Evolutionary conservation across 352 stramenopile genomes (phyloP).

Genomic region (Pythium apleroticum): DNA sequence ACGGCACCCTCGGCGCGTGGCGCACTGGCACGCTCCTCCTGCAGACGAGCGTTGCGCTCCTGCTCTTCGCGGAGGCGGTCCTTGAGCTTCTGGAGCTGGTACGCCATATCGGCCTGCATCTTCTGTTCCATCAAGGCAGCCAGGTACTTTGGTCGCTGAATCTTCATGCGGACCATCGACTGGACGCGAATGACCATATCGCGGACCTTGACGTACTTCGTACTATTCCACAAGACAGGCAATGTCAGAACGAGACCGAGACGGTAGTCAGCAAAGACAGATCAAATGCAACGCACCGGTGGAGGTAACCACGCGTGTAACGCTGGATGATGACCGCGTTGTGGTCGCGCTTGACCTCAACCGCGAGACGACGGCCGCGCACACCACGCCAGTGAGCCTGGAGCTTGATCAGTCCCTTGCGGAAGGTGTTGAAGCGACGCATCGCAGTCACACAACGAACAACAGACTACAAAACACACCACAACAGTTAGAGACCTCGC

Average conservation of each 20-base stretch:
- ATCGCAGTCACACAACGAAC: slow-evolving; percentile 82
- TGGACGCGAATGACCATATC: slow-evolving; percentile 77
- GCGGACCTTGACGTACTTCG: slow-evolving; percentile 64
- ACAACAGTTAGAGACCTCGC: neutral
- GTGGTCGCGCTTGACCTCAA: slow-evolving; percentile 81
- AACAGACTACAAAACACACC: slow-evolving; percentile 44
- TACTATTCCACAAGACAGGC: slow-evolving; percentile 11
- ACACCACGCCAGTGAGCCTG: slow-evolving; percentile 78
- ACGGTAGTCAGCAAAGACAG: neutral
- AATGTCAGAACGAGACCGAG: neutral
- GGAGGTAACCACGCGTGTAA: slow-evolving; percentile 69
- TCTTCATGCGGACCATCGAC: slow-evolving; percentile 79
- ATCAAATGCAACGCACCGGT: slow-evolving; percentile 30
- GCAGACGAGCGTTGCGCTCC: slow-evolving; percentile 64
- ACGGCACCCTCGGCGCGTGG: slow-evolving; percentile 23
- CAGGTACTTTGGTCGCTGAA: slow-evolving; percentile 83
- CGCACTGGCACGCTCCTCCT: slow-evolving; percentile 45
- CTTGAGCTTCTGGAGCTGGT: slow-evolving; percentile 79
- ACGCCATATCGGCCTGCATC: slow-evolving; percentile 82
- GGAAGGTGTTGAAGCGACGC: slow-evolving; percentile 84
- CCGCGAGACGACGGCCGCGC: slow-evolving; percentile 59
- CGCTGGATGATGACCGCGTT: slow-evolving; percentile 83
- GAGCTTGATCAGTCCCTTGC: slow-evolving; percentile 53
- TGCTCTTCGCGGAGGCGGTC: slow-evolving; percentile 78
- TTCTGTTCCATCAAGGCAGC: slow-evolving; percentile 74